These are phyloP conservation scores for Petrea volubilis DNA, from an alignment of 257 asterid genomes.

Conservation along the genomic window DNA sequence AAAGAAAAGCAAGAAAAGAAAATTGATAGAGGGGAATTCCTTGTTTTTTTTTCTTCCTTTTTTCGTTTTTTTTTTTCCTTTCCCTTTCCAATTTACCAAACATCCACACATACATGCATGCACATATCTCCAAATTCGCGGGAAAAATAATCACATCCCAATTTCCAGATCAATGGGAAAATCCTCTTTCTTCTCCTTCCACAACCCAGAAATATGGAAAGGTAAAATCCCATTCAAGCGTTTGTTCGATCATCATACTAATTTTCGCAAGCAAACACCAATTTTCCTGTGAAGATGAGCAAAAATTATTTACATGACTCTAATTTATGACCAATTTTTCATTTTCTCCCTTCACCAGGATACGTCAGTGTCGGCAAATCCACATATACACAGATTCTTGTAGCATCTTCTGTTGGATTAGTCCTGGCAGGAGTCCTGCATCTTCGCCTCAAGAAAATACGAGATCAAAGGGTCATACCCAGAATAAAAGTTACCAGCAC, in stretches of 20 bases:
- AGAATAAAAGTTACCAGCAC: conserved; percentile 52
- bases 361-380: conserved; percentile 33
- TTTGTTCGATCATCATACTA: not conserved
- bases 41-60: too few species aligned
- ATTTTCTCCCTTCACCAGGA: conserved; percentile 29
- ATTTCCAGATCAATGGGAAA: too few species aligned
- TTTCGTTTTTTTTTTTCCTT: too few species aligned
- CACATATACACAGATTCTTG: conserved; percentile 54
- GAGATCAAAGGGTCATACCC: conserved; percentile 62
- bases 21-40: too few species aligned
- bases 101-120: conserved; percentile 23
- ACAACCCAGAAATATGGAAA: conserved; percentile 31
- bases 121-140: conserved; percentile 1
- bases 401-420: conserved; percentile 76
- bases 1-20: too few species aligned
- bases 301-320: not conserved
- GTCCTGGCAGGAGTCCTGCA: conserved; percentile 68
- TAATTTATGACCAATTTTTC: too few species aligned
- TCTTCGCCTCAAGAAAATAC: conserved; percentile 51
- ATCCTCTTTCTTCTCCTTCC: conserved; percentile 16
- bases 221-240: conserved; percentile 21
- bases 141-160: conserved; percentile 11
- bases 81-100: too few species aligned
- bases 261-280: too few species aligned
- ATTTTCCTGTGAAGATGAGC: too few species aligned